Base-by-base conservation (phyloP, 805 yeast genomes). In the Kodamaea laetipori region DNA sequence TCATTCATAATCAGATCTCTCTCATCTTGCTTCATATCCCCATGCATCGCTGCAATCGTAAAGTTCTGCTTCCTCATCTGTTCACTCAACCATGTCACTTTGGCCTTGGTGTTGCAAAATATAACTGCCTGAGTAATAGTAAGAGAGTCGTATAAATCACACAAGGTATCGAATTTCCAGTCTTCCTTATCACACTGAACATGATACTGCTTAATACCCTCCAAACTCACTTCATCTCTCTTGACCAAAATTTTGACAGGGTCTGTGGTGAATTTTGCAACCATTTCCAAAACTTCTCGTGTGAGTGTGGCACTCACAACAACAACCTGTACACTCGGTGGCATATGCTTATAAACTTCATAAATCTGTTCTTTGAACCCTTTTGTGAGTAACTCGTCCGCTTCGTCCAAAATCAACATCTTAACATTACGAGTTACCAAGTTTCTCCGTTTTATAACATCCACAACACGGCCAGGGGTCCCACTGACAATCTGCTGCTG, bases 121-220 rank as follows among this genome's bases (percentile, higher is more conserved):
- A 94, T 94, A 50, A 94, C 98, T 39, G 97, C 95, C 71, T 94
- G 99, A 43, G 98, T 92, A 58, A 94, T 88, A 35, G 97, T 86
- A 60, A 94, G 76, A 44, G 96, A 85, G 71, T 92, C 99, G 73
- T 94, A 94, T 55, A 94, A 73, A 68, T 94, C 99, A 65, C 95
- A 86, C 56, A 94, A 73, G 43, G 96, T 87, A 64, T 92, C 98
- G 61, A 90, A 88, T 72, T 94, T 94, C 88, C 84, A 90, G 51
- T 84, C 85, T 67, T 94, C 99, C 66, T 85, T 81, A 61, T 89
- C 97, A 52, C 92, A 95, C 57, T 87, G 84, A 57, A 94, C 80
- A 72, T 79, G 86, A 72, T 81, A 94, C 69, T 94, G 99, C 63
- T 87, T 86, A 59, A 94, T 88, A 59, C 97, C 98, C 67, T 90